Evolutionary conservation across 768 basidiomycete genomes (phyloP).

Genomic region (Pholiota molesta): DNA sequence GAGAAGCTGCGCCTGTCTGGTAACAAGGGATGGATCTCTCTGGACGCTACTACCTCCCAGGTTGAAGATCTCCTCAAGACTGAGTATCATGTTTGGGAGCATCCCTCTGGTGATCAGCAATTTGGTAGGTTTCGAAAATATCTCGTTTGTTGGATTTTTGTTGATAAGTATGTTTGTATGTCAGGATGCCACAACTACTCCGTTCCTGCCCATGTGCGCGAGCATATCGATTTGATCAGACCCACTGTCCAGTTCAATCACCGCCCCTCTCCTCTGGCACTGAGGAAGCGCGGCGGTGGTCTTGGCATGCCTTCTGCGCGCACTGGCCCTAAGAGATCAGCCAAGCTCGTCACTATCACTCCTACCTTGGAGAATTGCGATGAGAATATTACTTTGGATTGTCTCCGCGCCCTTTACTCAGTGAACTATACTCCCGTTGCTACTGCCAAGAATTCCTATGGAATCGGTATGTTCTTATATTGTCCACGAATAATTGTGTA

Average conservation of each 20-base stretch:
- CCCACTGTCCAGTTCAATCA: conserved; percentile 46
- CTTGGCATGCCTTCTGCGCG: conserved; percentile 22
- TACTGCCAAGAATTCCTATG: conserved; percentile 29
- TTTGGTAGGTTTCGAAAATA: conserved; percentile 31
- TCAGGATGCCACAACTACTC: conserved; percentile 43
- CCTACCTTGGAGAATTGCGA: conserved; percentile 29
- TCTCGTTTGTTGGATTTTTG: not conserved
- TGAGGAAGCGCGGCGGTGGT: conserved; percentile 26
- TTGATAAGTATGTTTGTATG: not conserved
- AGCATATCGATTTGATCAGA: conserved; percentile 45
- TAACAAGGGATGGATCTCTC: conserved; percentile 46
- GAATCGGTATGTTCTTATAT: conserved; percentile 24
- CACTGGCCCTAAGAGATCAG: conserved; percentile 29
- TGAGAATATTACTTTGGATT: conserved; percentile 30
- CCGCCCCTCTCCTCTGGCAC: conserved; percentile 23
- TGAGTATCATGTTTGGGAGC: conserved; percentile 49
- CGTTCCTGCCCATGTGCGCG: conserved; percentile 41
- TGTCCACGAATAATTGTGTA: not conserved
- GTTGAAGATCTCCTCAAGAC: conserved; percentile 44
- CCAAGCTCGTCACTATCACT: conserved; percentile 25
- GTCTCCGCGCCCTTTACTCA: conserved; percentile 30
- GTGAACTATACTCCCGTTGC: conserved; percentile 29
- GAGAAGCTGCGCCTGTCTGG: conserved; percentile 41
- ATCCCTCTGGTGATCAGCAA: conserved; percentile 42
- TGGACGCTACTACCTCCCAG: conserved; percentile 44